Evolutionary conservation across 192 early-diverging fungal genomes (phyloP).

Genomic region (Backusella tuberculispora): DNA sequence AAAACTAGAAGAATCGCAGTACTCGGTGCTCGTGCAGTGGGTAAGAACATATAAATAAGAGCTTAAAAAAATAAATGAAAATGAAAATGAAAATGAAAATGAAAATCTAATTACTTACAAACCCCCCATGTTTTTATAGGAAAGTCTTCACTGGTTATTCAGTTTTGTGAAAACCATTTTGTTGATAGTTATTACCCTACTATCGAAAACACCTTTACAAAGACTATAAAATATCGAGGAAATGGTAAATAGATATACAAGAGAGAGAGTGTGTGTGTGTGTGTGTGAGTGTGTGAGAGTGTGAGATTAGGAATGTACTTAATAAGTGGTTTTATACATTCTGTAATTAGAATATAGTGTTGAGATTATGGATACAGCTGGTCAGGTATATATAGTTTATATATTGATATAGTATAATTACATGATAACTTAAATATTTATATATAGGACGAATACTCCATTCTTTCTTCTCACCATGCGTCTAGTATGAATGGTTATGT

Average conservation of each 20-base stretch:
- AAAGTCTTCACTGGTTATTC: conserved; percentile 90
- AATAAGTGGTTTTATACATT: not conserved
- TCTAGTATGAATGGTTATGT: conserved; percentile 94
- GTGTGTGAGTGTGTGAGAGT: no score
- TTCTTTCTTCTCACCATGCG: conserved; percentile 88
- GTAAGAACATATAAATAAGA: conserved; percentile 39
- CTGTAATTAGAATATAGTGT: conserved; percentile 71
- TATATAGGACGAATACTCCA: conserved; percentile 87
- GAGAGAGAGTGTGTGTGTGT: not conserved
- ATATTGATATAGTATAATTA: not conserved
- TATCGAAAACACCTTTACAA: conserved; percentile 90
- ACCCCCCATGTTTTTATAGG: conserved; percentile 42
- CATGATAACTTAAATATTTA: not conserved
- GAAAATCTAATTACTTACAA: not conserved
- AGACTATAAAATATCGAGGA: conserved; percentile 78
- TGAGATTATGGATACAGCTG: conserved; percentile 95
- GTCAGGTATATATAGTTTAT: conserved; percentile 65
- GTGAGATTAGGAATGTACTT: no score
- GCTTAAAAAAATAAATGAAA: not conserved
- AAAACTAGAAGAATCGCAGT: conserved; percentile 83
- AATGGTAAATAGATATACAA: conserved; percentile 46
- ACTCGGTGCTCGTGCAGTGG: conserved; percentile 79
- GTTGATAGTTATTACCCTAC: conserved; percentile 94
- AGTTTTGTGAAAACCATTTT: conserved; percentile 93
- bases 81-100: not conserved